Base-by-base conservation (phyloP, 805 yeast genomes). In the Saturnispora quitensis region DNA sequence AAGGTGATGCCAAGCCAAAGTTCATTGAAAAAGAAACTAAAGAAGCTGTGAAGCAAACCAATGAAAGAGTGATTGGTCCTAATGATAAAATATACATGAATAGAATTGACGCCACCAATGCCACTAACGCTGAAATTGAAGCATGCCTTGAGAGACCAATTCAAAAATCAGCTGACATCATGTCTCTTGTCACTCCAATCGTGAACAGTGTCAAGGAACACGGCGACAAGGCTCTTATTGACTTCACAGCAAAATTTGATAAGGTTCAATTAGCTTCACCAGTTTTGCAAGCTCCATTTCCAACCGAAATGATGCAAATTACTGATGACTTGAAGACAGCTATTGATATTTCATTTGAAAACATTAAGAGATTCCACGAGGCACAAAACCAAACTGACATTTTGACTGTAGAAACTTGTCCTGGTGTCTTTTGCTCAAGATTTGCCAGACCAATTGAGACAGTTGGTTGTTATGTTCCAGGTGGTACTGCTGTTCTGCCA, bases 401-500 rank as follows among this genome's bases (percentile, higher is more conserved):
- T 10, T 71, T 91, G 68, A 76, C 75, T 7, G 96, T 93, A 40
- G 98, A 91, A 70, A 93, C 99, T 0, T 76, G 86, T 53, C 95
- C 96, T 2, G 99, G 99, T 59, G 98, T 93, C 25, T 70, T 77
- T 50, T 93, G 99, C 72, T 87, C 96, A 18, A 81, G 99, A 62
- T 93, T 93, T 68, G 86, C 98, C 15, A 82, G 96, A 62, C 93
- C 99, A 6, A 89, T 93, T 59, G 96, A 89, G 63, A 82, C 80
- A 54, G 99, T 93, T 50, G 99, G 99, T 55, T 77, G 95, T 54
- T 93, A 93, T 65, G 87, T 93, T 54, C 99, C 99, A 50, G 99
- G 99, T 61, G 99, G 99, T 60, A 89, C 98, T 43, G 99, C 99
- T 3, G 91, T 93, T 34, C 77, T 93, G 58, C 99, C 99, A 42